A percentile compares a stretch with the other conserved stretches of the same genome.
These are phyloP conservation scores for Udeniomyces megalosporus DNA, from an alignment of 768 basidiomycete species.

Conservation along the genomic window DNA sequence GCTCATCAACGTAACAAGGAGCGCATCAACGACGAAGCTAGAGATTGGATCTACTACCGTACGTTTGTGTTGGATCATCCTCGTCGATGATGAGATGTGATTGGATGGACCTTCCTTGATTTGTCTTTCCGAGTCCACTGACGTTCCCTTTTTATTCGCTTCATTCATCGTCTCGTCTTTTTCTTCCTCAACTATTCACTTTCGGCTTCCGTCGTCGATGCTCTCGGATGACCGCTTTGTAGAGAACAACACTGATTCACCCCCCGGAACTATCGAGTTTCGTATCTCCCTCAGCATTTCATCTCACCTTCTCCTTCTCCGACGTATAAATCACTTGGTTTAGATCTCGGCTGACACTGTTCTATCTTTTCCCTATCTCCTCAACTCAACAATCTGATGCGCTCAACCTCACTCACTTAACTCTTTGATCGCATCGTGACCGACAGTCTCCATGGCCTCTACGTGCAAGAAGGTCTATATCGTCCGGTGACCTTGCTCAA, in stretches of 20 bases:
- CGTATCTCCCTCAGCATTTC: too few species aligned
- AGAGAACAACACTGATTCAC: slow-evolving; percentile 71
- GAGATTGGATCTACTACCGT: slow-evolving; percentile 75
- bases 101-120: neutral
- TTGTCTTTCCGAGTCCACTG: too few species aligned
- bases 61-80: slow-evolving; percentile 20
- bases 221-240: too few species aligned
- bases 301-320: too few species aligned
- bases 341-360: too few species aligned
- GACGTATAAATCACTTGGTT: too few species aligned
- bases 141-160: neutral
- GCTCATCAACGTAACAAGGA: slow-evolving; percentile 63
- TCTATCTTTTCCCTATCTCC: too few species aligned
- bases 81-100: neutral
- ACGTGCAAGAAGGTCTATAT: slow-evolving; percentile 54
- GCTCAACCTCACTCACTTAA: too few species aligned
- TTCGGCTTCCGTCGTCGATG: neutral
- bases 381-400: too few species aligned
- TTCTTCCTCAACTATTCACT: neutral
- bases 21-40: slow-evolving; percentile 38
- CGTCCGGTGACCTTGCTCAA: too few species aligned
- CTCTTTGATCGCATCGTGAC: too few species aligned
- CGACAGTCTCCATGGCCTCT: slow-evolving; percentile 69
- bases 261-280: slow-evolving; percentile 54
- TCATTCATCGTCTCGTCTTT: neutral